Conservation (phyloP, 352 stramenopile species). For the Phytophthora brassicae region DNA sequence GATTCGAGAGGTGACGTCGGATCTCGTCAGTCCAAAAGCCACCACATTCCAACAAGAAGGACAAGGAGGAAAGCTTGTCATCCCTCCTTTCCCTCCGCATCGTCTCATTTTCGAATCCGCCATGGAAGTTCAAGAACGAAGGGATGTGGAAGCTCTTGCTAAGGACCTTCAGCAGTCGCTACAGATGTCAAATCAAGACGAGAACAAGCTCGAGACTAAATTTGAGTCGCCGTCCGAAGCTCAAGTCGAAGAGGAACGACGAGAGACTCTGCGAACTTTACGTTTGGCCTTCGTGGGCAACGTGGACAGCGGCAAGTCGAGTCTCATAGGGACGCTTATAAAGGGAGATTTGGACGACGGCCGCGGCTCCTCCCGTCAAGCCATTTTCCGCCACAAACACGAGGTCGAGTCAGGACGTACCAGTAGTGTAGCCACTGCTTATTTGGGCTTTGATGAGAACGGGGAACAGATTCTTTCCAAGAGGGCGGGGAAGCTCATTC, state of each 20-base stretch:
- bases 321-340: slow-evolving; percentile 93
- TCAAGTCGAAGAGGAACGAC: slow-evolving; percentile 26
- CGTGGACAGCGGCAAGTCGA: slow-evolving; percentile 93
- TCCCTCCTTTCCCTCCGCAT: slow-evolving; percentile 6
- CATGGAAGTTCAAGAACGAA: slow-evolving; percentile 35
- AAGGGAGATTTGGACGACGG: slow-evolving; percentile 96
- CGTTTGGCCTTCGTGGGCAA: slow-evolving; percentile 91
- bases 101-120: neutral
- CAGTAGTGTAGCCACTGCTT: slow-evolving; percentile 81
- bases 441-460: slow-evolving; percentile 76
- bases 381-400: slow-evolving; percentile 89
- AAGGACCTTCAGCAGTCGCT: neutral
- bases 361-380: slow-evolving; percentile 81
- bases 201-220: slow-evolving; percentile 9
- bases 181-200: slow-evolving; percentile 7
- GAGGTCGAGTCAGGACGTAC: slow-evolving; percentile 82
- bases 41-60: neutral
- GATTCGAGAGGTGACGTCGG: slow-evolving; percentile 18
- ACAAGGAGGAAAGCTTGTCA: slow-evolving; percentile 4
- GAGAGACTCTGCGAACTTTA: slow-evolving; percentile 67
- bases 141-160: neutral
- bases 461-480: slow-evolving; percentile 83
- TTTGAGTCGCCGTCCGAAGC: slow-evolving; percentile 1
- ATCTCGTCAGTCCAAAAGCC: slow-evolving; percentile 13
- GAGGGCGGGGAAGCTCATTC: slow-evolving; percentile 68